Evolutionary conservation across 768 basidiomycete genomes (phyloP).

Genomic region (Austroboletus eburneus): DNA sequence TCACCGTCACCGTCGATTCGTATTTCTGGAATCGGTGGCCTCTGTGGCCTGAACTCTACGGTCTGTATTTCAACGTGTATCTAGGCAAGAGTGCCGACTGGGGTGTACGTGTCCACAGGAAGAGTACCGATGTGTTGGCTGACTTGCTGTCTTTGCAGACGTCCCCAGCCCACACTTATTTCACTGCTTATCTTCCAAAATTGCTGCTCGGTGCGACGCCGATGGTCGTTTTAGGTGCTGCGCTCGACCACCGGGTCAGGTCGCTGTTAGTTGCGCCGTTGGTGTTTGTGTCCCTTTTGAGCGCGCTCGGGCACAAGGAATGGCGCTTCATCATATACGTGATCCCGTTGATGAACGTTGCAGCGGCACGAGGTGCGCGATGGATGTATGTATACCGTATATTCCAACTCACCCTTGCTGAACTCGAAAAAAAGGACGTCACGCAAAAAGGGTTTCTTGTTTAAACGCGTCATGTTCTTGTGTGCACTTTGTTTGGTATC

Average conservation of each 20-base stretch:
- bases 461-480: constrained; percentile 45
- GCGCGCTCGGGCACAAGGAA: constrained; percentile 87
- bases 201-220: constrained; percentile 65
- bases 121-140: constrained; percentile 1
- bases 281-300: constrained; percentile 59
- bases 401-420: background rate
- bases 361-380: constrained; percentile 62
- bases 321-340: constrained; percentile 95
- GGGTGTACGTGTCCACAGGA: constrained; percentile 61
- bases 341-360: constrained; percentile 76
- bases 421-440: constrained; percentile 35
- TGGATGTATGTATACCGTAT: constrained; percentile 51
- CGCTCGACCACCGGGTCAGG: constrained; percentile 46
- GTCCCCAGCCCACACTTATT: constrained; percentile 67
- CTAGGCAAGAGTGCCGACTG: constrained; percentile 86
- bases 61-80: constrained; percentile 80
- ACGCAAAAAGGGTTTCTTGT: constrained; percentile 43
- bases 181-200: constrained; percentile 68
- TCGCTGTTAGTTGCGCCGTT: constrained; percentile 49
- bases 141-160: constrained; percentile 41
- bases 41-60: constrained; percentile 84
- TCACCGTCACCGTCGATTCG: constrained; percentile 70
- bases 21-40: constrained; percentile 75
- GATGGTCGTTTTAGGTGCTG: constrained; percentile 51
- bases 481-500: constrained; percentile 44